Evolutionary conservation across 371 early-diverging fungal species (phyloP), one percentile per base, ranked within the genome.

Genomic region (Mucor mucedo): DNA sequence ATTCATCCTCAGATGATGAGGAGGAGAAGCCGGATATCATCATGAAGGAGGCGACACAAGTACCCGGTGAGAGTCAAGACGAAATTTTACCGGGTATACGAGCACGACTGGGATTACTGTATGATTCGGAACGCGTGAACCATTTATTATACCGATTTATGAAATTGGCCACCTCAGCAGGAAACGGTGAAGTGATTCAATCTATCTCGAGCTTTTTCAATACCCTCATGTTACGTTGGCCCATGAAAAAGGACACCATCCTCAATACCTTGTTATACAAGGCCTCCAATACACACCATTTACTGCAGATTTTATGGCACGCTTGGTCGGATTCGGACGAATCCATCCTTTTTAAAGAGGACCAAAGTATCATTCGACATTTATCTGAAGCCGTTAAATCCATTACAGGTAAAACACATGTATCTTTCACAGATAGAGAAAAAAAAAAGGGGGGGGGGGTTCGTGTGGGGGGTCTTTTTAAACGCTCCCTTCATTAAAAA

Each of bases 211-310:
- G 75, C 16, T 71, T 90, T 14, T 77, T 89, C 16, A 66, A 79
- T 35, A 77, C 82, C n/a, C 58, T 89, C 5, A 82, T 91, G 69
- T 78, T 79, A 9, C 74, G 83, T 14, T 88, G 89, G 80, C 85
- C 87, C 3, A 65, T 75, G 1, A 73, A 83, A 40, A 90, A 85
- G 62, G 77, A 76, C 41, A 68, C 68, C 11, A 75, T 92, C 16
- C 68, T 88, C 29, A 84, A 75, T 55, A 78, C 70, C 5, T 54
- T 90, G 14, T 68, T 87, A 13, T 89, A 82, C 60, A 81, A 81
- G 57, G 60, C 58, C 4, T 9, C 8, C 2, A 47, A 55, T 2
- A 45, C 55, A 0, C 61, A 40, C 13, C 56, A 68, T 41, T 30
- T 77, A 3, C 13, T 70, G 8, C 72, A 73, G 7, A n/a, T 71